Conservation (phyloP, 306 rosid genomes). For the Aeschynomene evenia region DNA sequence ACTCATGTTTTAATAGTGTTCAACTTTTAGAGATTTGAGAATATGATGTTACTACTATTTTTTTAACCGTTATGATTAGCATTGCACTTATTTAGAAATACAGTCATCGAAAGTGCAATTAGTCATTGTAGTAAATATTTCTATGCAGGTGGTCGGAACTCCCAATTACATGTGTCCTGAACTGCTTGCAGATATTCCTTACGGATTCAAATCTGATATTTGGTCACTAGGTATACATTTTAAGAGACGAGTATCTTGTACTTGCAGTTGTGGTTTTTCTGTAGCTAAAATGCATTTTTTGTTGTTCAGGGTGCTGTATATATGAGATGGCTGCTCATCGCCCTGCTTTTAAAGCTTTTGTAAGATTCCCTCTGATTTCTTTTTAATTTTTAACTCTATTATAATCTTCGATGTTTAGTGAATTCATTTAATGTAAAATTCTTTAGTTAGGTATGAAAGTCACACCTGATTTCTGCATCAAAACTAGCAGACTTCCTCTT, state of each 20-base stretch:
- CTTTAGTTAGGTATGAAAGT: slow-evolving; percentile 9
- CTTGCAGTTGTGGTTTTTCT: slow-evolving; percentile 15
- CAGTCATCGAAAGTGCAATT: slow-evolving; percentile 6
- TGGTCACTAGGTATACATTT: slow-evolving; percentile 89
- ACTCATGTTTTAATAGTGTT: neutral
- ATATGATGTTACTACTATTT: neutral
- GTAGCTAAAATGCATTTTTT: slow-evolving; percentile 35
- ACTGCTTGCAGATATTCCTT: slow-evolving; percentile 98
- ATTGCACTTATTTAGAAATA: slow-evolving; percentile 5
- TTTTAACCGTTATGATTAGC: neutral
- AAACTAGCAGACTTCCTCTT: neutral
- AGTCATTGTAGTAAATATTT: slow-evolving; percentile 25
- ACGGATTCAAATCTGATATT: slow-evolving; percentile 98
- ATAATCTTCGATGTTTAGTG: neutral
- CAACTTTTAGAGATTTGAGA: slow-evolving; percentile 7
- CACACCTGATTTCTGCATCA: neutral
- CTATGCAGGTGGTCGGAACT: slow-evolving; percentile 91
- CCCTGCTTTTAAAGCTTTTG: slow-evolving; percentile 98
- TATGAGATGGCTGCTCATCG: slow-evolving; percentile 99
- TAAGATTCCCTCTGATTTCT: slow-evolving; percentile 47
- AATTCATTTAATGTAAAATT: slow-evolving; percentile 6
- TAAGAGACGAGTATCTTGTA: slow-evolving; percentile 8
- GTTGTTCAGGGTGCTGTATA: slow-evolving; percentile 83
- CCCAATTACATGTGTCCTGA: slow-evolving; percentile 99
- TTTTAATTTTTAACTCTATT: slow-evolving; percentile 5